Conservation (phyloP, 2,329 filamentous ascomycete species). For the Purpureocillium takamizusanense region DNA sequence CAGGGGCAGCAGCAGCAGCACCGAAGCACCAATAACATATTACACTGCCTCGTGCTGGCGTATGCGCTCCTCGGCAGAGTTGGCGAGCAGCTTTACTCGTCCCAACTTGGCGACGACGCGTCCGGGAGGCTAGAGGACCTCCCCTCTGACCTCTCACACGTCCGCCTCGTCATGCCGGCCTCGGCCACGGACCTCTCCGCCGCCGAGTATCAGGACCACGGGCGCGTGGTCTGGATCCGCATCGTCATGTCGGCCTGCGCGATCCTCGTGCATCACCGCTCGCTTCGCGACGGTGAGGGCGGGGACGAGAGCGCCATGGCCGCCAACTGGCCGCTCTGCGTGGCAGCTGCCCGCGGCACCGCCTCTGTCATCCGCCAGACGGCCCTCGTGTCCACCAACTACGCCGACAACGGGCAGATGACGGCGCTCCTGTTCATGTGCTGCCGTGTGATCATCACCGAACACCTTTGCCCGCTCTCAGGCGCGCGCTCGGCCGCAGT, state of each 20-base stretch:
- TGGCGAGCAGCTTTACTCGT: constrained; percentile 9
- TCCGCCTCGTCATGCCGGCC: constrained; percentile 13
- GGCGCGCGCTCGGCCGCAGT: constrained; percentile 1
- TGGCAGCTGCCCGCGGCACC: constrained; percentile 10
- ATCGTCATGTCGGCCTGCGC: constrained; percentile 9
- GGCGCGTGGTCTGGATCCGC: constrained; percentile 12
- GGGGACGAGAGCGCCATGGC: constrained; percentile 3
- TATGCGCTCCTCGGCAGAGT: constrained; percentile 13
- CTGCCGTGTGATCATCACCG: constrained; percentile 10
- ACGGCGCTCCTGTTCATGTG: constrained; percentile 9
- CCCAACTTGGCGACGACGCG: constrained; percentile 6
- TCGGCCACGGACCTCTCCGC: constrained; percentile 12
- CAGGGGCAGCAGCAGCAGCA: constrained; percentile 5
- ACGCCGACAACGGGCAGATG: constrained; percentile 11
- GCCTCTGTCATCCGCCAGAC: constrained; percentile 11
- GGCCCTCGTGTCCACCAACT: constrained; percentile 6
- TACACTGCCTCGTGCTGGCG: constrained; percentile 13
- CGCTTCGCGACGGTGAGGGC: constrained; percentile 6
- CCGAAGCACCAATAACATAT: constrained; percentile 3
- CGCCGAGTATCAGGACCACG: constrained; percentile 8
- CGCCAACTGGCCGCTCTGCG: constrained; percentile 14
- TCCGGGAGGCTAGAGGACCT: constrained; percentile 8
- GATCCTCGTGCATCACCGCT: constrained; percentile 13
- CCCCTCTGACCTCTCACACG: constrained; percentile 6
- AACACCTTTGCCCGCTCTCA: constrained; percentile 10